phyloP scores from a whole-genome alignment of 306 rosid genomes.

The Pterocarpus macrocarpus region DNA sequence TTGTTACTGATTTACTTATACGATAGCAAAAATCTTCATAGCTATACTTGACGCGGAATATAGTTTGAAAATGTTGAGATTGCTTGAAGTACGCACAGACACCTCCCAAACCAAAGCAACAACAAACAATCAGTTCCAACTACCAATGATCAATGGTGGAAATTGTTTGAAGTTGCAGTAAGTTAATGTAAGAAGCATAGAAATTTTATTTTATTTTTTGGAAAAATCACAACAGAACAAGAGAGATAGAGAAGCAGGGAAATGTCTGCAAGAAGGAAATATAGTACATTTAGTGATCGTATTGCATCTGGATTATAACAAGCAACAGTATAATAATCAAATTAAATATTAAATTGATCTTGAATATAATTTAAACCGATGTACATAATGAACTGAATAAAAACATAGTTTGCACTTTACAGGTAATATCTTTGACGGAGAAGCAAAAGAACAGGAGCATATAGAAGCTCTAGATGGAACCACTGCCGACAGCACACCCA shows the following conservation, averaged over 20 bases:
- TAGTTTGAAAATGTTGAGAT: neutral
- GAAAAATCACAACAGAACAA: neutral
- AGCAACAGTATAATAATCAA: too few species aligned
- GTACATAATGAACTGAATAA: too few species aligned
- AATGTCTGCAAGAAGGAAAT: neutral
- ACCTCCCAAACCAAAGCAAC: neutral
- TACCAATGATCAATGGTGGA: constrained; percentile 5
- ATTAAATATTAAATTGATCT: neutral
- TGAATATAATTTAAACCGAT: too few species aligned
- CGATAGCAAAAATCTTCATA: neutral
- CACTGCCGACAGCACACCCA: too few species aligned
- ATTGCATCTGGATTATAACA: neutral
- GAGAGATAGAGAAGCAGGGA: neutral
- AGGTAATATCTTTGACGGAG: neutral
- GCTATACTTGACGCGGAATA: neutral
- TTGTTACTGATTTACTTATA: neutral
- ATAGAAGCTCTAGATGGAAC: neutral
- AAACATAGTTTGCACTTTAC: too few species aligned
- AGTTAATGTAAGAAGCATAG: too few species aligned
- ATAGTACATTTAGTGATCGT: too few species aligned
- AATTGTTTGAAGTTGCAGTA: neutral
- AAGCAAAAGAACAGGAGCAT: neutral
- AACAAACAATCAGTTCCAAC: neutral
- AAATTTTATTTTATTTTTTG: too few species aligned
- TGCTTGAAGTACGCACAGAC: neutral